Conservation (phyloP, 2,329 filamentous ascomycete genomes). For the Penicillium expansum region DNA sequence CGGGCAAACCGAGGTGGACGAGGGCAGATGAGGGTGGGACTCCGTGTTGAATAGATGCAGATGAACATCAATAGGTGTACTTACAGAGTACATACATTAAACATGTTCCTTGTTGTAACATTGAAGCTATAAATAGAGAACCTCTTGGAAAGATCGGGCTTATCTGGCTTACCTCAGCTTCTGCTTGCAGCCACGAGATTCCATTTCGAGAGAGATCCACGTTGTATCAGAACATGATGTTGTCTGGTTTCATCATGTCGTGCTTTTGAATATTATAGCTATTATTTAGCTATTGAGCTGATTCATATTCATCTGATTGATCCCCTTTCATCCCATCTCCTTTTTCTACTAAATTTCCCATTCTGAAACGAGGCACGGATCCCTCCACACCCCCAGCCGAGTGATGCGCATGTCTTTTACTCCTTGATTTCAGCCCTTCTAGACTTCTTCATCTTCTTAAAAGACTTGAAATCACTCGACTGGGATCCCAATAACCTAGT, state of each 20-base stretch:
- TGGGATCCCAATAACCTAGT: background rate
- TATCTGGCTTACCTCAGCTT: constrained; percentile 28
- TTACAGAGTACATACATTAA: too few relatives aligned
- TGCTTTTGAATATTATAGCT: background rate
- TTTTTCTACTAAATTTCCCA: constrained; percentile 20
- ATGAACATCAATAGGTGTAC: too few relatives aligned
- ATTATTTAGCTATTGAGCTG: background rate
- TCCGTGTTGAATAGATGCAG: background rate
- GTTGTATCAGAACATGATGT: background rate
- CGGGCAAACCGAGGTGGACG: constrained; percentile 54
- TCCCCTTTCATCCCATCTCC: background rate
- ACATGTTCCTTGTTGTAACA: too few relatives aligned
- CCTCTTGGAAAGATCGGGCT: background rate
- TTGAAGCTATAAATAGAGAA: background rate
- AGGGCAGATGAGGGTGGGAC: constrained; percentile 53
- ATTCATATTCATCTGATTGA: background rate
- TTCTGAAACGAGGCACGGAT: constrained; percentile 39
- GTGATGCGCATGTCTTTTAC: constrained; percentile 12
- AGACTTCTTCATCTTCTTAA: constrained; percentile 1
- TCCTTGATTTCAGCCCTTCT: constrained; percentile 10
- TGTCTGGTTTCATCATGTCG: background rate
- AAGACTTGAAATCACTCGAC: background rate
- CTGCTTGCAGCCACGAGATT: constrained; percentile 27
- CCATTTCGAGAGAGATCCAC: constrained; percentile 13
- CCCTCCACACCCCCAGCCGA: constrained; percentile 22